Base-by-base conservation (phyloP, 805 yeast species). In the Kluyveromyces aestuarii region DNA sequence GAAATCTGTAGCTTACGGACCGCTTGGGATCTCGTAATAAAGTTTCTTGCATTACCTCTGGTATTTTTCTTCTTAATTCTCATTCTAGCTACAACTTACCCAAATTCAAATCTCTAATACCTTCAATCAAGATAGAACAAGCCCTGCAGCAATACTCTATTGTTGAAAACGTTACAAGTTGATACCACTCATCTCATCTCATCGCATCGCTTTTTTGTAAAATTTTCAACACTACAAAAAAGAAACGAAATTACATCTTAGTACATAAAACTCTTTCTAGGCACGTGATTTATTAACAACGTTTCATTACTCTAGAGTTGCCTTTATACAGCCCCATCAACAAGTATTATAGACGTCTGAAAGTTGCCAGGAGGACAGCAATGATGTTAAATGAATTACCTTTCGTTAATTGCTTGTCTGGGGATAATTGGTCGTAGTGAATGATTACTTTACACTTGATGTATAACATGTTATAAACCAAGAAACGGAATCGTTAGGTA, bases 1-100 rank as follows among this genome's bases (percentile, higher is more conserved):
- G 97, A 85, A 27, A 93, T 84, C 70, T 93, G 99, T 53, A 93
- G 73, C 65, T 84, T 88, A 69, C 84, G 82, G 45, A 93, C 84
- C 6, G 99, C 99, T 67, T 88, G 96, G 0, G 96, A 84, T 70
- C 99, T 80, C 42, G 97, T 90, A 63, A 93, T 77, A 70, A 84
- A 93, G 69, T 88, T 87, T 71, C 83, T 87, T 53, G 96, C 96
- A 59, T 87, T 87, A 68, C 97, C 97, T 47, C 82, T 69, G 52
- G 84, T 75, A 58, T 89, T 87, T 72, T 76, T 89, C 82, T 82
- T 88, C 76, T 84, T 84, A 57, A 87, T 81, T 71, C 77, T 78
- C 69, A 76, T 82, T 37, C 21, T 38, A 30, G 11, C 35, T 3
- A 30, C 35, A 7, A 30, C 4, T 13, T 10, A 30, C 14, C 8